Percentiles rank a stretch among this genome's conserved stretches.
Conservation (phyloP, 192 early-diverging fungal species). For the Funneliformis mosseae region DNA sequence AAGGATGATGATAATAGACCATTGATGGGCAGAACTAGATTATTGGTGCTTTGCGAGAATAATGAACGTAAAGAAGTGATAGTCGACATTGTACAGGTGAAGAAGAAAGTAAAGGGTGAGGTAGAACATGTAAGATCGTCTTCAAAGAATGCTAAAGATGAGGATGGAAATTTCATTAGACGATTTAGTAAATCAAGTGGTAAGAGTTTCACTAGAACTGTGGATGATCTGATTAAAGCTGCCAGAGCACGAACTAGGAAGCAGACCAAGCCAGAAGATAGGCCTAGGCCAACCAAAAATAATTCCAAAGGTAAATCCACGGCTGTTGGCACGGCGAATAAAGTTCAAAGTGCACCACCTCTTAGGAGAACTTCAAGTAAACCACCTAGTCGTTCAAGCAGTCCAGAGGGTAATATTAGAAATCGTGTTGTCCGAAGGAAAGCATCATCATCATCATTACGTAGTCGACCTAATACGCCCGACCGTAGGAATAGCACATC, state of each 20-base stretch:
- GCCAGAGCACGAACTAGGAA: constrained; percentile 9
- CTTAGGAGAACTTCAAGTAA: constrained; percentile 13
- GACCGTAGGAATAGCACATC: constrained; percentile 13
- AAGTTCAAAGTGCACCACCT: not conserved
- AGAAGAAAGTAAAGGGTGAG: constrained; percentile 26
- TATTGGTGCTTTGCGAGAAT: constrained; percentile 33
- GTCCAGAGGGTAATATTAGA: constrained; percentile 25
- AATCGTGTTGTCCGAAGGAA: not conserved
- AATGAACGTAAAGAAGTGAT: constrained; percentile 28
- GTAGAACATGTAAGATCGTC: not conserved
- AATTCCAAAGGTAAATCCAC: constrained; percentile 19
- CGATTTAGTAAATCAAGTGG: not conserved
- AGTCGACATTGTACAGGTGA: constrained; percentile 30
- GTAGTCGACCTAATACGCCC: constrained; percentile 32
- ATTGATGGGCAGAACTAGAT: constrained; percentile 25
- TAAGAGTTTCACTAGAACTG: constrained; percentile 9
- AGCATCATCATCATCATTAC: not conserved
- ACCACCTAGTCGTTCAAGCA: constrained; percentile 23
- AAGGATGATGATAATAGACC: constrained; percentile 3
- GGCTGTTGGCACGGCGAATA: not conserved
- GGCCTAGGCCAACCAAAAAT: not conserved
- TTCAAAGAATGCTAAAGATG: constrained; percentile 20
- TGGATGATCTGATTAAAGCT: constrained; percentile 24
- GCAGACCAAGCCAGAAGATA: not conserved
- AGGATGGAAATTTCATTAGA: constrained; percentile 25